phyloP scores from a whole-genome alignment of 306 rosid genomes.

The Cicer yamashitae region DNA sequence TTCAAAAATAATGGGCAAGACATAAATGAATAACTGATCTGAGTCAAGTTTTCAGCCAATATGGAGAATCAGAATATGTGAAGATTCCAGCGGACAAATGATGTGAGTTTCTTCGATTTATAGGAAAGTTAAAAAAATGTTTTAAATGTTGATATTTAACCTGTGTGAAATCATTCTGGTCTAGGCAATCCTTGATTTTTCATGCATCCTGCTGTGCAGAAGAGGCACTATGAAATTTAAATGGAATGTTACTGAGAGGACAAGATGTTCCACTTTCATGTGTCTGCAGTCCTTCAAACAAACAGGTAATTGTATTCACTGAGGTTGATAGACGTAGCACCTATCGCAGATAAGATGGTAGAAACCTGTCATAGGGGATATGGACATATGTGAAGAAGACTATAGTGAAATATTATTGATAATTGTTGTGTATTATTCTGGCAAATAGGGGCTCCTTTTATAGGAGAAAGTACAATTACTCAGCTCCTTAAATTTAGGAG shows the following conservation, averaged over 20 bases:
- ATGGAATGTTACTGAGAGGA: slow-evolving; percentile 69
- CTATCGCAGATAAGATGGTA: neutral
- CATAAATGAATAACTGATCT: slow-evolving; percentile 26
- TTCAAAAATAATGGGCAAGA: no score
- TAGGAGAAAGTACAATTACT: no score
- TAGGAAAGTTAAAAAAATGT: slow-evolving; percentile 59
- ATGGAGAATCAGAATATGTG: slow-evolving; percentile 76
- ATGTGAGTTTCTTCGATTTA: slow-evolving; percentile 85
- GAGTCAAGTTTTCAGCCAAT: slow-evolving; percentile 70
- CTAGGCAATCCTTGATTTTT: slow-evolving; percentile 14
- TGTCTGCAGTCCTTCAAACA: slow-evolving; percentile 87
- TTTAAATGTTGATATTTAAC: neutral
- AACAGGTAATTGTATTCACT: slow-evolving; percentile 59
- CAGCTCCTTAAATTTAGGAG: no score
- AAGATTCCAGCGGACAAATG: slow-evolving; percentile 91
- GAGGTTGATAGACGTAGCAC: neutral
- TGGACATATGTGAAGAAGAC: neutral
- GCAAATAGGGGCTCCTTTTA: no score
- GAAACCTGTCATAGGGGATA: neutral
- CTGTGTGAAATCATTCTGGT: neutral
- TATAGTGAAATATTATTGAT: no score
- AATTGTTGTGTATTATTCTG: no score
- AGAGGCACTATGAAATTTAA: slow-evolving; percentile 64
- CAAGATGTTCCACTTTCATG: slow-evolving; percentile 77
- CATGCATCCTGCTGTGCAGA: slow-evolving; percentile 69